Evolutionary conservation across 2,329 filamentous ascomycete genomes (phyloP), one percentile per base, ranked within the genome.

Genomic region (Aschersonia sp.): DNA sequence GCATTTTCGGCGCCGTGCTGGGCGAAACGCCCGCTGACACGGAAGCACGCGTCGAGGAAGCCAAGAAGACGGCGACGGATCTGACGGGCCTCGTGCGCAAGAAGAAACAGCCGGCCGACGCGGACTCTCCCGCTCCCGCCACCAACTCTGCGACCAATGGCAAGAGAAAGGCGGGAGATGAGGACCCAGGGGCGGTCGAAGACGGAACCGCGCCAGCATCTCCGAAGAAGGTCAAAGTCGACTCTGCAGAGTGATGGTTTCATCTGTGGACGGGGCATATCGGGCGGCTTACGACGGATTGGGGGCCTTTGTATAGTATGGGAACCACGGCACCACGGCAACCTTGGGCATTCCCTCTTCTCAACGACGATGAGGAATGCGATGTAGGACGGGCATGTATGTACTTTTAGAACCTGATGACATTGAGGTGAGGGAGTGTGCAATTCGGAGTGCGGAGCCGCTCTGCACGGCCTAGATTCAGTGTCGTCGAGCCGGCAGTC

Each of bases 51-150:
- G 70, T 87, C 43, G 79, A 83, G 43, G 82, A 88, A 59, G 84
- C 82, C 31, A 84, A 81, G 56, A 83, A 82, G 65, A 74, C 69
- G 6, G 86, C 86, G 6, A 87, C 76, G 12, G 85, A 92, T 58
- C 67, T 94, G 11, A 78, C 76, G 0, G 76, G 80, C n/a, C 68
- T 90, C 43, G 81, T 90, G 42, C 79, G 83, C 56, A 89, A 82
- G 58, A 88, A 82, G 59, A 79, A 78, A 22, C 22, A 22, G 63
- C 6, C 9, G 7, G 56, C 60, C 51, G 62, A 59, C 44, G 56
- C 58, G 7, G 54, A 49, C 32, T 22, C 43, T 1, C 42, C 53
- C 4, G 49, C 51, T 22, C 5, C 43, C 48, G 12, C 39, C 53
- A 5, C 41, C 47, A 4, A 37, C 35, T 4, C 8, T 8, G 54